These are phyloP conservation scores for Scheffersomyces ergatensis DNA, from an alignment of 805 yeast genomes.

Conservation along the genomic window DNA sequence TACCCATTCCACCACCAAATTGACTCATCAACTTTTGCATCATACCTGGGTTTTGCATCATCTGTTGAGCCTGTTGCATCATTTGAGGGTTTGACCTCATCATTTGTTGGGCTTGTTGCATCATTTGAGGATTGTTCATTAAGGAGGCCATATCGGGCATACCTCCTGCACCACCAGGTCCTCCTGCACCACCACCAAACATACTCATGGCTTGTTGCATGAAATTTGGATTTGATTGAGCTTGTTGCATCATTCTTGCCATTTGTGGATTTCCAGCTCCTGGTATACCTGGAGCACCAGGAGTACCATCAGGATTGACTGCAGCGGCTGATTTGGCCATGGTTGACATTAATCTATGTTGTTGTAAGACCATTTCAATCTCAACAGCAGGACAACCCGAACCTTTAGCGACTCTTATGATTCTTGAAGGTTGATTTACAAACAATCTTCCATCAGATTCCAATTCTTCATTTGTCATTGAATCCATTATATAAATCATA, in stretches of 20 bases:
- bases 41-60: constrained; percentile 58
- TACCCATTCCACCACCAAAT: constrained; percentile 67
- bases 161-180: constrained; percentile 32
- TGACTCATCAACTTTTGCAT: constrained; percentile 69
- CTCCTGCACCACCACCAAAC: constrained; percentile 50
- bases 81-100: constrained; percentile 42
- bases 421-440: constrained; percentile 76
- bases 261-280: constrained; percentile 37
- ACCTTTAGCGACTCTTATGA: constrained; percentile 89
- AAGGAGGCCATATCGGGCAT: constrained; percentile 55
- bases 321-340: constrained; percentile 75
- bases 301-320: constrained; percentile 44
- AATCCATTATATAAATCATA: constrained; percentile 90
- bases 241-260: constrained; percentile 56
- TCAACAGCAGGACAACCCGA: constrained; percentile 91
- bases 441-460: constrained; percentile 86
- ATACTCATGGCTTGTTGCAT: constrained; percentile 64
- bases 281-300: constrained; percentile 21
- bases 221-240: constrained; percentile 47
- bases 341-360: constrained; percentile 89
- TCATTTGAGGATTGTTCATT: constrained; percentile 56
- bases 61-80: constrained; percentile 41
- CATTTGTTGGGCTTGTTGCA: constrained; percentile 47
- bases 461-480: constrained; percentile 90
- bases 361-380: constrained; percentile 87